These are phyloP conservation scores for Eucalyptus urophylla DNA, from an alignment of 345 rosid species.

Conservation along the genomic window DNA sequence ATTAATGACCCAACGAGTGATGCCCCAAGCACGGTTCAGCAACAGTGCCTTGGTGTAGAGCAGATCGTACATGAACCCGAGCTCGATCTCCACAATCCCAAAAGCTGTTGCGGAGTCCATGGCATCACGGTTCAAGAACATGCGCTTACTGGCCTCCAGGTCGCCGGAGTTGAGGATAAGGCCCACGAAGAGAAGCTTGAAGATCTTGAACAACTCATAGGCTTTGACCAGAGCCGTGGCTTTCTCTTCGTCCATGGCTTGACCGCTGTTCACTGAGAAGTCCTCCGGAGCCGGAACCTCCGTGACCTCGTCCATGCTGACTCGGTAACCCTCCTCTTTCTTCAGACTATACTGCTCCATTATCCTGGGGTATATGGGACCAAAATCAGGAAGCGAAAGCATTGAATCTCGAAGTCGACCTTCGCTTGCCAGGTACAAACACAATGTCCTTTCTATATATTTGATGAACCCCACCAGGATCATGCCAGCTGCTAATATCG, in stretches of 20 bases:
- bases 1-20: neutral
- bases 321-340: neutral
- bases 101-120: rapidly evolving
- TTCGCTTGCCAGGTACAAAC: constrained; percentile 19
- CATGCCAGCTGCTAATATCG: constrained; percentile 4
- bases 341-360: neutral
- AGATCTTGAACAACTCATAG: neutral
- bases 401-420: constrained; percentile 8
- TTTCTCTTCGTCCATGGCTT: neutral
- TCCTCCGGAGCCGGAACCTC: neutral
- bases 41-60: neutral
- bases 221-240: neutral
- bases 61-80: neutral
- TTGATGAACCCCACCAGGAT: constrained; percentile 23
- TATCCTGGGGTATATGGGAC: constrained; percentile 5
- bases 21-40: neutral
- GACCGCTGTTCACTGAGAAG: neutral
- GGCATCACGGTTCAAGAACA: rapidly evolving
- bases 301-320: neutral
- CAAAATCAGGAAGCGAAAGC: constrained; percentile 2
- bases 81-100: neutral
- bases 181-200: neutral
- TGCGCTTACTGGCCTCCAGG: neutral
- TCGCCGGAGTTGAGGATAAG: neutral
- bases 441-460: constrained; percentile 24